Conservation (phyloP, 2,329 filamentous ascomycete species). For the Diaporthe helianthi region DNA sequence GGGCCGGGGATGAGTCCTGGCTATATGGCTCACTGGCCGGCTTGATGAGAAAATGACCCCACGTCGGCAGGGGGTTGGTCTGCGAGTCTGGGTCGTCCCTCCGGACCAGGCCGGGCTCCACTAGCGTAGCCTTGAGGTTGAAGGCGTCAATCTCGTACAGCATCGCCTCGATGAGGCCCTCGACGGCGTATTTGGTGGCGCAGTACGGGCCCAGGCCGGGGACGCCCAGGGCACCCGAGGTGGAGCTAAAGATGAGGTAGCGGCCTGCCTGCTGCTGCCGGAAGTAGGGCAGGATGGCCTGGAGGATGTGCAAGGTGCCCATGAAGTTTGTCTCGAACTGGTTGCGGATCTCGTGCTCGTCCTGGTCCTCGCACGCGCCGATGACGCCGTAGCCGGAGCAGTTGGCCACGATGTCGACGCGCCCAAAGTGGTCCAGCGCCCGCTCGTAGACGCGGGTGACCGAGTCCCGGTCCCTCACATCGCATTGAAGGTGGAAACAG, state of each 20-base stretch:
- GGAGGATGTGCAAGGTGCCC: constrained; percentile 92
- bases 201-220: constrained; percentile 94
- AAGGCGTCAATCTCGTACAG: constrained; percentile 92
- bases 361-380: constrained; percentile 94
- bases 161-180: constrained; percentile 95
- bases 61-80: constrained; percentile 72
- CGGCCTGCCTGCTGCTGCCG: constrained; percentile 76
- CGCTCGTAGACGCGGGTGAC: constrained; percentile 74
- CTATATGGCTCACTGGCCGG: constrained; percentile 83
- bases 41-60: constrained; percentile 93
- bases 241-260: constrained; percentile 95
- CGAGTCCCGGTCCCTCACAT: constrained; percentile 83
- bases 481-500: constrained; percentile 84
- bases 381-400: constrained; percentile 96
- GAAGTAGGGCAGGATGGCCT: constrained; percentile 87
- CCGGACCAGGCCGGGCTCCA: constrained; percentile 88
- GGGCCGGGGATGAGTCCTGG: constrained; percentile 77
- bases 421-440: constrained; percentile 77
- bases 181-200: constrained; percentile 95
- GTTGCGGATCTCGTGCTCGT: constrained; percentile 91
- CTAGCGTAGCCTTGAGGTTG: constrained; percentile 91
- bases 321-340: constrained; percentile 99
- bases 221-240: constrained; percentile 89
- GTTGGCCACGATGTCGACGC: constrained; percentile 88
- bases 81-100: constrained; percentile 76